Base-by-base conservation (phyloP, 2,329 filamentous ascomycete genomes). In the Grosmannia penicillata region DNA sequence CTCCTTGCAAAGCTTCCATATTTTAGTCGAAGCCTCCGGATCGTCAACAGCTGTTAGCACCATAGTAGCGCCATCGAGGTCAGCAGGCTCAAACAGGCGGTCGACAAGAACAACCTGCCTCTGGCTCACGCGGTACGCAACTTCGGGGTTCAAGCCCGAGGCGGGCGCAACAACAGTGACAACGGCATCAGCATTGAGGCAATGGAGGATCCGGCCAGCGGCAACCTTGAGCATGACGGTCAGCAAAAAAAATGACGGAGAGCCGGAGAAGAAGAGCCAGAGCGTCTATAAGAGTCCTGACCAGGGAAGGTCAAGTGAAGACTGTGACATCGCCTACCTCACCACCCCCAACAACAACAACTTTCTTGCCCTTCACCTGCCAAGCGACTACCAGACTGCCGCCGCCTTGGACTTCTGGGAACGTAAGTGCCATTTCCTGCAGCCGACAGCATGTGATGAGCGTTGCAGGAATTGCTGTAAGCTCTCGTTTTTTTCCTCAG, bases 341-440 rank as follows among this genome's bases (percentile, higher is more conserved):
- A 58, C 91, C 91, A 50, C 91, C 91, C 47, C 91, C 91, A 8
- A 98, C 75, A 5, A 98, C 82, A n/a, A 98, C 64, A 14, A 96
- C 80, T 47, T 77, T 75, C 60, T 93, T 95, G 57, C 79, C 78
- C 54, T 77, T 81, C 51, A 94, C 78, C 63, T 96, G 91, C 87
- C 89, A 98, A 54, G 91, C 91, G 37, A 98, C 66, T 46, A 98
- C 91, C 47, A 98, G 64, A 44, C 89, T 96, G 42, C 87, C 91
- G 37, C 89, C 89, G 40, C 85, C 83, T 59, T 95, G 78, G 22
- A 96, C 74, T 46, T 80, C 68, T 41, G 87, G 85, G 53, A 82
- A 95, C 36, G 70, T 56, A 36, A 56, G 58, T 8, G 42, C 37
- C 42, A 44, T 48, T n/a, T 28, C 4, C 35, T 40, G 30, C 11